A percentile compares a stretch with the other conserved stretches of the same genome.
Evolutionary conservation across 129 eudicot genomes (phyloP).

Genomic region (Centrapalus pauciflorus): DNA sequence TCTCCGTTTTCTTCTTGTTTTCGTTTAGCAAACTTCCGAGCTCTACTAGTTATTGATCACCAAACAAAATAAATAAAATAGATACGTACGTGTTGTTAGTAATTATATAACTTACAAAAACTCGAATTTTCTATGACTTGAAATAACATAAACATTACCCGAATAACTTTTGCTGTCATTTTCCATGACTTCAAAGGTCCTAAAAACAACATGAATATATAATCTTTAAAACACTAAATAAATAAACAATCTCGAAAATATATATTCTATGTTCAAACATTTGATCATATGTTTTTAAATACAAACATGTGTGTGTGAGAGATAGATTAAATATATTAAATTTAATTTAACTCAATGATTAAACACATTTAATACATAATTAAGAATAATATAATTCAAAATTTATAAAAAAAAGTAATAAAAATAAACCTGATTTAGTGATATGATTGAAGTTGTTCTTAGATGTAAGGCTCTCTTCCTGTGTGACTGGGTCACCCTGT

Average conservation of each 20-base stretch:
- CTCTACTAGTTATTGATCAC: neutral
- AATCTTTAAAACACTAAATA: neutral
- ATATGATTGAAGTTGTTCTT: slow-evolving; percentile 10
- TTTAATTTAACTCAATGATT: neutral
- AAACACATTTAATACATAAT: neutral
- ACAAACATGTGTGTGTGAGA: neutral
- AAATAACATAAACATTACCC: slow-evolving; percentile 5
- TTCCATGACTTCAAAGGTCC: slow-evolving; percentile 24
- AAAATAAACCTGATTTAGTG: slow-evolving; percentile 16
- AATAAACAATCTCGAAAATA: neutral
- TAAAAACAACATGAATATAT: neutral
- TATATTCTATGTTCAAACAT: neutral
- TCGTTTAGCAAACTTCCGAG: slow-evolving; percentile 25
- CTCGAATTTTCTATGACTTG: neutral
- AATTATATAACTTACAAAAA: neutral
- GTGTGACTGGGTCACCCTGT: slow-evolving; percentile 9
- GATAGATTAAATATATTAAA: neutral
- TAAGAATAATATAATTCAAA: neutral
- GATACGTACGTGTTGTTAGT: neutral
- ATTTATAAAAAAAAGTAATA: neutral
- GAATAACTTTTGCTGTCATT: neutral
- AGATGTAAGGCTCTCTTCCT: neutral
- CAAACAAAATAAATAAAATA: neutral
- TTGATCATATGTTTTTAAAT: neutral
- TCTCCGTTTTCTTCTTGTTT: slow-evolving; percentile 21